phyloP scores from a whole-genome alignment of 139 green algal species.

The Volvox africanus region DNA sequence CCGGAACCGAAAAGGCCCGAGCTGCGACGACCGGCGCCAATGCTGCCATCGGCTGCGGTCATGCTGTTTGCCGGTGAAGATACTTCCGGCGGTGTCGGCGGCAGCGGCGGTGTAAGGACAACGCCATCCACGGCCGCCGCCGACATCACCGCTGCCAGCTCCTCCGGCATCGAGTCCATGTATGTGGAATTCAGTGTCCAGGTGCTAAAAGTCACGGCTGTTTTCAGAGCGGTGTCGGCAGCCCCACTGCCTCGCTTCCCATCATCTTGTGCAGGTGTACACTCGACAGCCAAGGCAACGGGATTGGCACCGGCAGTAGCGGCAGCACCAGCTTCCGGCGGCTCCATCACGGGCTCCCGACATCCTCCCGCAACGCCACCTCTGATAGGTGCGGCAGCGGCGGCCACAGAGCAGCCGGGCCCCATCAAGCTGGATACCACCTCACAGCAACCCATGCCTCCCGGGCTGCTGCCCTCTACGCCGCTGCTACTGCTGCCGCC shows the following conservation, averaged over 20 bases:
- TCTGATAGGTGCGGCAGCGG: background rate
- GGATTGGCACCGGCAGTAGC: background rate
- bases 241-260: background rate
- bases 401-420: no score
- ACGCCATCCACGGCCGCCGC: background rate
- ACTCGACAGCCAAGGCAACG: background rate
- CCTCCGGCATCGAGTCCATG: background rate
- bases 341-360: background rate
- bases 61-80: background rate
- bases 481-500: slow-evolving; percentile 6
- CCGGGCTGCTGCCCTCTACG: background rate
- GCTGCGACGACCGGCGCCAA: background rate
- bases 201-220: background rate
- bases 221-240: background rate
- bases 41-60: background rate
- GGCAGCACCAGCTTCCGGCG: background rate
- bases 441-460: background rate
- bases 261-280: background rate
- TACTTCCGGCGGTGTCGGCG: background rate
- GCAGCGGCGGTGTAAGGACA: background rate
- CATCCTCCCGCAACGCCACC: background rate
- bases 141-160: background rate
- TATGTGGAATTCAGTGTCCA: slow-evolving; percentile 13
- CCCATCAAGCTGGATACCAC: background rate
- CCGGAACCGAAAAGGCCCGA: background rate